Base-by-base conservation (phyloP, 352 stramenopile species). In the Sclerospora graminicola region DNA sequence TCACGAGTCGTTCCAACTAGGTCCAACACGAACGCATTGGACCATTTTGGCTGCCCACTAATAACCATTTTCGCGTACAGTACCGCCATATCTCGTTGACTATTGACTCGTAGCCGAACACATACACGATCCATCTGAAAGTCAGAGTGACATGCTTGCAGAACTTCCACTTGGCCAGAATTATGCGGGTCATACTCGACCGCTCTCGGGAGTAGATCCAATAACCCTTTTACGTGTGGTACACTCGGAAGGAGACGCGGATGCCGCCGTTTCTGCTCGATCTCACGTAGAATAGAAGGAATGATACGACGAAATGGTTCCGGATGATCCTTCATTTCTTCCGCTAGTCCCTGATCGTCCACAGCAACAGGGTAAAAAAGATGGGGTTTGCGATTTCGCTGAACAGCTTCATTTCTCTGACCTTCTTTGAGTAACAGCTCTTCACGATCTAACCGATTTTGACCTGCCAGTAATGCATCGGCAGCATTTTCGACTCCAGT, bases 131-230 rank as follows among this genome's bases (percentile, higher is more conserved):
- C 69, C 0, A 60, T 57, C 2, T 66, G 70, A 42, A 73, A 69
- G 43, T 88, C 66, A 0, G 82, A 90, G 58, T 94, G 73, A 21
- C 76, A 94, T 8, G 72, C 75, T 60, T 91, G 79, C 5, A 94
- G 39, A 18, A 94, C 73, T 47, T 88, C 75, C 13, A 91, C 37
- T 49, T 88, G 73, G 2, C 69, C 75, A 26, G 83, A 34, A 13
- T 55, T 58, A 28, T 69, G 78, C 5, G 65, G 49, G 20, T 89
- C 68, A 43, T 53, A 57, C 23, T 82, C 67, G 2, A 69, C 49
- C n/a, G 71, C 62, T 41, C 84, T 90, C 0, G 82, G 82, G 5
- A 93, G 53, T n/a, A 93, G 38, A 29, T 93, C 82, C 4, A 93
- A 41, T 29, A 93, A 49, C 5, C 82, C 82, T 16, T 89, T 89